Conservation (phyloP, 140 eudicot genomes). For the Erigeron philadelphicus region DNA sequence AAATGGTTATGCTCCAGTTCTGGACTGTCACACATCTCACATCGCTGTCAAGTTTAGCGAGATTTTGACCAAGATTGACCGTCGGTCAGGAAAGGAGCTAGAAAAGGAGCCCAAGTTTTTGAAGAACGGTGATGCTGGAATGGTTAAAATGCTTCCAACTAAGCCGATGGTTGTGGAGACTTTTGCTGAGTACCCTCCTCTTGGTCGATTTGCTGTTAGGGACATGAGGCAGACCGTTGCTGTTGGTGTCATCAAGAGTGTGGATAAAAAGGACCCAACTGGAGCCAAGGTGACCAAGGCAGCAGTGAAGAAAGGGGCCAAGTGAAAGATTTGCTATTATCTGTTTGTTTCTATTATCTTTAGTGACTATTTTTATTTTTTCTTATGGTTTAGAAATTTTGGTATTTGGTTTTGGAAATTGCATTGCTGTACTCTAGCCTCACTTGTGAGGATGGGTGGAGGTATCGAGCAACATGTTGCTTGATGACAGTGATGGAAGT, state of each 20-base stretch:
- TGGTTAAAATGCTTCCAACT: constrained; percentile 33
- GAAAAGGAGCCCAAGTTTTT: constrained; percentile 29
- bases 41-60: constrained; percentile 29
- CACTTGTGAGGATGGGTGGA: constrained; percentile 30
- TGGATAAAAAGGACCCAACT: constrained; percentile 31
- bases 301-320: constrained; percentile 30
- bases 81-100: constrained; percentile 25
- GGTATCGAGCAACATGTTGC: constrained; percentile 35
- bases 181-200: constrained; percentile 29
- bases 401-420: constrained; percentile 19
- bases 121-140: constrained; percentile 30
- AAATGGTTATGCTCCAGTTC: constrained; percentile 27
- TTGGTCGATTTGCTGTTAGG: constrained; percentile 25
- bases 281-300: constrained; percentile 36
- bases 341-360: neutral
- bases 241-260: constrained; percentile 29
- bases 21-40: constrained; percentile 31
- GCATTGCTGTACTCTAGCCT: constrained; percentile 30
- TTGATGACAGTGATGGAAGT: constrained; percentile 20
- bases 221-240: constrained; percentile 34
- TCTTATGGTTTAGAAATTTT: constrained; percentile 15
- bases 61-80: constrained; percentile 28
- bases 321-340: constrained; percentile 4
- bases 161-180: constrained; percentile 32
- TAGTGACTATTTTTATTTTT: constrained; percentile 7